phyloP scores from a whole-genome alignment of 1,284 basidiomycete species.

The Puccinia polysora region DNA sequence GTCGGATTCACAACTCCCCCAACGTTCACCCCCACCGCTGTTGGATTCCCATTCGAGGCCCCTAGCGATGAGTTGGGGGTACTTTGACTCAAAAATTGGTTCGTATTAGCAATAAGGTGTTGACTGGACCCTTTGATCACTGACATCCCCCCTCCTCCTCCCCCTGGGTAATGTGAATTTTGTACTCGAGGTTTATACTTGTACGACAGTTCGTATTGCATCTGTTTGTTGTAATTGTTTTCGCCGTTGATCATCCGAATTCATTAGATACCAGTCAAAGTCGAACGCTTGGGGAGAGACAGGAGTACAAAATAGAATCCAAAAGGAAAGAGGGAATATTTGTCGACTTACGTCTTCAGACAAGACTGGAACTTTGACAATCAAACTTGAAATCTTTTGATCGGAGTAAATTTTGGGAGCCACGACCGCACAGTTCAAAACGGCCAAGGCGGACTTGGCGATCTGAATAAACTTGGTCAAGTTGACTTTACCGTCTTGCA shows the following conservation, averaged over 20 bases:
- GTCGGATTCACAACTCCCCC: too few species aligned
- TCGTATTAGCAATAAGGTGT: too few species aligned
- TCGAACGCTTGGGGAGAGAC: neutral
- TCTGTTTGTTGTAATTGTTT: neutral
- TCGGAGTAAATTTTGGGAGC: constrained; percentile 47
- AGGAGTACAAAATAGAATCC: neutral
- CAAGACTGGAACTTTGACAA: constrained; percentile 45
- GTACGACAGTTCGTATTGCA: constrained; percentile 38
- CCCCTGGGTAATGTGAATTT: neutral
- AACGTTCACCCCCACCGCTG: too few species aligned
- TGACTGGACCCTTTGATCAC: too few species aligned
- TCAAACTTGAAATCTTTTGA: constrained; percentile 44
- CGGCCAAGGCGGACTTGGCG: constrained; percentile 47
- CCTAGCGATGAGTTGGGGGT: too few species aligned
- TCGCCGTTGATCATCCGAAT: too few species aligned
- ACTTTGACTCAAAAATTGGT: too few species aligned
- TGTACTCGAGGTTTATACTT: constrained; percentile 34
- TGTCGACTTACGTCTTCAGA: constrained; percentile 32
- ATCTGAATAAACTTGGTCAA: constrained; percentile 51
- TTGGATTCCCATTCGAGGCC: too few species aligned
- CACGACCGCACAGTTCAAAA: constrained; percentile 47
- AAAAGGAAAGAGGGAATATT: neutral
- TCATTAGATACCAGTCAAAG: too few species aligned
- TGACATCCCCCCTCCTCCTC: too few species aligned
- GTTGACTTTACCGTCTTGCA: constrained; percentile 51